Evolutionary conservation across 306 rosid genomes (phyloP).

Genomic region (Delonix regia): DNA sequence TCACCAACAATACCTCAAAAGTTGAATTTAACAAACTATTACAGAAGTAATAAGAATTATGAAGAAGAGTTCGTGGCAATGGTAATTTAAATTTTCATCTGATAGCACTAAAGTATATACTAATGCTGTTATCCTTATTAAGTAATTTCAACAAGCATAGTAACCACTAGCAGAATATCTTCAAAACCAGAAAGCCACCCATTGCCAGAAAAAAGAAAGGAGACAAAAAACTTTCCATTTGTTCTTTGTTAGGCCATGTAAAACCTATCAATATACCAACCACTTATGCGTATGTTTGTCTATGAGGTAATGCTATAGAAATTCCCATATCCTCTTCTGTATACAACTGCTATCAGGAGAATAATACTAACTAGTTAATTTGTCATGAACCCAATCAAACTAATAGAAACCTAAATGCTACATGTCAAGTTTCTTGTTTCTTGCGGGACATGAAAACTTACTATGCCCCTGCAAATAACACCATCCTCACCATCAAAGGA

Average conservation of each 20-base stretch:
- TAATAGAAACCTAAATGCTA: constrained; percentile 5
- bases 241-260: background rate
- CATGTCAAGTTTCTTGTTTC: constrained; percentile 5
- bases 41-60: background rate
- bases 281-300: background rate
- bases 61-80: background rate
- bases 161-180: no score
- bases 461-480: background rate
- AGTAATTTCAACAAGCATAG: no score
- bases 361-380: constrained; percentile 1
- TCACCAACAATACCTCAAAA: constrained; percentile 36
- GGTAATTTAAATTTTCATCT: background rate
- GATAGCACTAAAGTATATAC: background rate
- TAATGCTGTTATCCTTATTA: no score
- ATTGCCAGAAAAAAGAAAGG: background rate
- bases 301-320: constrained; percentile 10
- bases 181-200: background rate
- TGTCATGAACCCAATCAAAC: background rate
- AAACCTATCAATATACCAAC: background rate
- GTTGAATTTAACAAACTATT: constrained; percentile 24
- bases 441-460: background rate
- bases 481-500: background rate
- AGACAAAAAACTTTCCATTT: background rate
- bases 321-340: background rate
- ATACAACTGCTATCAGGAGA: constrained; percentile 23